These are phyloP conservation scores for Diaporthe citriasiana DNA, from an alignment of 2,329 filamentous ascomycete genomes.

Conservation along the genomic window DNA sequence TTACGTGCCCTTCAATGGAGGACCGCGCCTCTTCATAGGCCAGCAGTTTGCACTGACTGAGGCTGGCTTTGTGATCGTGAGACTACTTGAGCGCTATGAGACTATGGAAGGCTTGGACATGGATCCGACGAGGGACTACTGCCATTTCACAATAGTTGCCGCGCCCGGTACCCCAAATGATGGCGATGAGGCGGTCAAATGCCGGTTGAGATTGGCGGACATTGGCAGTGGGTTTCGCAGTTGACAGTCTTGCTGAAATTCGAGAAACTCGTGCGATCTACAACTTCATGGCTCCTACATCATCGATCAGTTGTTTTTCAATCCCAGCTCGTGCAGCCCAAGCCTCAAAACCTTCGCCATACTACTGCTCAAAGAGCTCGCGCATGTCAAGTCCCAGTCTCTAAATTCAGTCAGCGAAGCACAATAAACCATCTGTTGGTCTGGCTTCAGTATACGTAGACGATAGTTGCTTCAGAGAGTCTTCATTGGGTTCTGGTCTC, in stretches of 20 bases:
- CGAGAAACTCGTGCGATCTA: too few relatives aligned
- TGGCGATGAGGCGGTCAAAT: background rate
- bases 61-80: background rate
- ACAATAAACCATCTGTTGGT: too few relatives aligned
- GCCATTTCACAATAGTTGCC: conserved; percentile 11
- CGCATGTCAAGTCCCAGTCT: background rate
- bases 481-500: too few relatives aligned
- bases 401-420: background rate
- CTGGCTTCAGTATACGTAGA: too few relatives aligned
- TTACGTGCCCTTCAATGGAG: conserved; percentile 20
- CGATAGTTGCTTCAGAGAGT: too few relatives aligned
- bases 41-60: conserved; percentile 24
- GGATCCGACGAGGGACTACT: background rate
- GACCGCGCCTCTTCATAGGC: background rate
- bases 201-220: conserved; percentile 9
- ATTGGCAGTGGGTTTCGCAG: background rate
- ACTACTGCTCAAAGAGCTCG: background rate
- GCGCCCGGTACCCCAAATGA: conserved; percentile 1
- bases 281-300: too few relatives aligned
- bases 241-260: too few relatives aligned
- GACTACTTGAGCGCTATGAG: conserved; percentile 1
- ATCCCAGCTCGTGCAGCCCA: background rate
- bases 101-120: background rate
- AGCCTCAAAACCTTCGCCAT: background rate
- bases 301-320: too few relatives aligned